Evolutionary conservation across 768 basidiomycete genomes (phyloP), one percentile per base, ranked within the genome.

Genomic region (Lyophyllum atratum): DNA sequence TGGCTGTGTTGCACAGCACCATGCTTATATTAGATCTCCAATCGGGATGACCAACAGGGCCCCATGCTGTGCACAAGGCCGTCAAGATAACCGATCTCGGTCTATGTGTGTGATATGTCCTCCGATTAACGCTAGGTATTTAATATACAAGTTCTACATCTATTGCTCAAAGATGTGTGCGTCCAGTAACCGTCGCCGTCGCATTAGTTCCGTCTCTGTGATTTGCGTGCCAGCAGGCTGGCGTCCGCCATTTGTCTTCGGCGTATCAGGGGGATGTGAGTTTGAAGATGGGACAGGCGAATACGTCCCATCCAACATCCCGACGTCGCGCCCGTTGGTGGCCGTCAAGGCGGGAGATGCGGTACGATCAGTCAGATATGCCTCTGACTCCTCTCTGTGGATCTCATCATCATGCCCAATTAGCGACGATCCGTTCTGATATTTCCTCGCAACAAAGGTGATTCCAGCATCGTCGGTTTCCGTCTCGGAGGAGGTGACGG

Each of bases 151-250:
- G 40, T 37, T 26, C 45, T 58, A 62, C 56, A 60, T 54, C 60
- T 61, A 64, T 67, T 73, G 74, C 59, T 78, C 77, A 66, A 80
- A 86, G 49, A 89, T 85, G 66, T 90, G 87, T 50, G 86, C 80
- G 62, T 90, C 89, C 52, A 95, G 75, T 68, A 95, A 68, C 64
- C 93, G 82, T 51, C 90, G 82, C 63, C 93, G 80, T 64, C 86
- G 75, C 80, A 95, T 87, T 68, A 93, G 70, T 70, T 92, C 91
- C 19, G 76, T 81, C 71, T 93, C 90, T n/a, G 82, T 80, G 55
- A 91, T 92, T 40, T 84, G 85, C 60, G 87, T 85, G 17, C 89
- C 87, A 14, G 80, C 73, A n/a, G 45, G 45, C 72, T 79, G 62
- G 63, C 83, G 70, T 31, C 70, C 64, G 61, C 72, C 71, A 26